Percentiles rank a stretch among this genome's conserved stretches.
phyloP scores from a whole-genome alignment of 257 asterid species.

The Cruciata laevipes region DNA sequence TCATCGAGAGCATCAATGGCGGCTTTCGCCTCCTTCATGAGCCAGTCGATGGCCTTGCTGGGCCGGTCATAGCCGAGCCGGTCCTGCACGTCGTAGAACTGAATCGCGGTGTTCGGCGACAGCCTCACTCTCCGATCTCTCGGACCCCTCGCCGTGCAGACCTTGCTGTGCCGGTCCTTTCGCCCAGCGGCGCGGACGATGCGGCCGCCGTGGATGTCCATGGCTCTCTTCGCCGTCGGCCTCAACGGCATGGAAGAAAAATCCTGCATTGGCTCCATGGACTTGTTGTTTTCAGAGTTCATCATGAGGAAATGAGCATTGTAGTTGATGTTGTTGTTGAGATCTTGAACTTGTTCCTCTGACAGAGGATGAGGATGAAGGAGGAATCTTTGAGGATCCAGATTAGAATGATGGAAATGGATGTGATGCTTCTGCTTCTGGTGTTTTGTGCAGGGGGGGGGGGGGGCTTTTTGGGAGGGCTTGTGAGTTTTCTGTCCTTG shows the following conservation, averaged over 20 bases:
- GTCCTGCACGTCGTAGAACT: slow-evolving; percentile 80
- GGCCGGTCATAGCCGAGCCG: slow-evolving; percentile 84
- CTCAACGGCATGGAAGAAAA: background rate
- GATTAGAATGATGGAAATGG: slow-evolving; percentile 12
- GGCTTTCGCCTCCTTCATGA: slow-evolving; percentile 59
- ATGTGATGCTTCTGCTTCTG: slow-evolving; percentile 3
- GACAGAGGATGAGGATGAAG: background rate
- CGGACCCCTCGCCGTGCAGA: slow-evolving; percentile 66
- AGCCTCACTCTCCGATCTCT: slow-evolving; percentile 81
- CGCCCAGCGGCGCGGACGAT: slow-evolving; percentile 58
- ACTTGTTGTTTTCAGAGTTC: background rate
- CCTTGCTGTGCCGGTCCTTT: slow-evolving; percentile 86
- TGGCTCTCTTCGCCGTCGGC: slow-evolving; percentile 2
- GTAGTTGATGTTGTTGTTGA: background rate
- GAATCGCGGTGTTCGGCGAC: slow-evolving; percentile 76
- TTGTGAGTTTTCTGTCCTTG: slow-evolving; percentile 14
- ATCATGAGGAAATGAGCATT: slow-evolving; percentile 6
- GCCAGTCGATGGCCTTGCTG: slow-evolving; percentile 94
- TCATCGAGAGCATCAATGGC: slow-evolving; percentile 26
- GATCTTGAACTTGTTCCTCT: slow-evolving; percentile 9
- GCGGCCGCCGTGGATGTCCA: slow-evolving; percentile 15
- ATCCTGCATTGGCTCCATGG: slow-evolving; percentile 10
- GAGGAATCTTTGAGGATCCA: slow-evolving; percentile 22
- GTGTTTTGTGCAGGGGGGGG: background rate
- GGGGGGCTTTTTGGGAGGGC: slow-evolving; percentile 6